phyloP scores from a whole-genome alignment of 768 basidiomycete species.

The Gautieria morchelliformis region DNA sequence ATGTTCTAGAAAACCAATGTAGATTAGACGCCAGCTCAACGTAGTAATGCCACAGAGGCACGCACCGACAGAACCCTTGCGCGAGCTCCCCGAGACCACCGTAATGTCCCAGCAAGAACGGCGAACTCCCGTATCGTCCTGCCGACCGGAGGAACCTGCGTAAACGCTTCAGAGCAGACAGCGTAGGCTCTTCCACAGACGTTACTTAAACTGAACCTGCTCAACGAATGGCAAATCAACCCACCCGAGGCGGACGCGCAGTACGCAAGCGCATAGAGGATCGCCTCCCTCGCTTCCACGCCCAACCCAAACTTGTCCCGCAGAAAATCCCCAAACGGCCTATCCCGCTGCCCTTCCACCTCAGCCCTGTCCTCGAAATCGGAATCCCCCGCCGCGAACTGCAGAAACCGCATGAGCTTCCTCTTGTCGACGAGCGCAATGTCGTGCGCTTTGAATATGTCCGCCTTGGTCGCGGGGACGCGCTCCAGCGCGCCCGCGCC shows the following conservation, averaged over 20 bases:
- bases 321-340: conserved; percentile 58
- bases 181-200: conserved; percentile 46
- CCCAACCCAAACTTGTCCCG: conserved; percentile 52
- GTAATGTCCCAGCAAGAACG: too few relatives aligned
- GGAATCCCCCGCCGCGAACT: conserved; percentile 72
- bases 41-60: not conserved
- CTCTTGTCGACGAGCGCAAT: conserved; percentile 79
- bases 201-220: conserved; percentile 7
- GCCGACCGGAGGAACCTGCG: too few relatives aligned
- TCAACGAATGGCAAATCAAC: not conserved
- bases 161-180: too few relatives aligned
- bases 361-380: conserved; percentile 57
- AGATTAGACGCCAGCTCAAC: not conserved
- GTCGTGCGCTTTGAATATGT: conserved; percentile 78
- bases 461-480: conserved; percentile 88
- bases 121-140: too few relatives aligned
- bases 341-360: conserved; percentile 45
- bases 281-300: conserved; percentile 43
- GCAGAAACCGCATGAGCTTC: conserved; percentile 83
- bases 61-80: conserved; percentile 60
- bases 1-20: conserved; percentile 44
- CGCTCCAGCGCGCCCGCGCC: conserved; percentile 25
- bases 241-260: conserved; percentile 25
- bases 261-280: conserved; percentile 74
- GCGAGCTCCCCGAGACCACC: conserved; percentile 88